A percentile compares a stretch with the other conserved stretches of the same genome.
Conservation (phyloP, 2,329 filamentous ascomycete species). For the Aspergillus felis region DNA sequence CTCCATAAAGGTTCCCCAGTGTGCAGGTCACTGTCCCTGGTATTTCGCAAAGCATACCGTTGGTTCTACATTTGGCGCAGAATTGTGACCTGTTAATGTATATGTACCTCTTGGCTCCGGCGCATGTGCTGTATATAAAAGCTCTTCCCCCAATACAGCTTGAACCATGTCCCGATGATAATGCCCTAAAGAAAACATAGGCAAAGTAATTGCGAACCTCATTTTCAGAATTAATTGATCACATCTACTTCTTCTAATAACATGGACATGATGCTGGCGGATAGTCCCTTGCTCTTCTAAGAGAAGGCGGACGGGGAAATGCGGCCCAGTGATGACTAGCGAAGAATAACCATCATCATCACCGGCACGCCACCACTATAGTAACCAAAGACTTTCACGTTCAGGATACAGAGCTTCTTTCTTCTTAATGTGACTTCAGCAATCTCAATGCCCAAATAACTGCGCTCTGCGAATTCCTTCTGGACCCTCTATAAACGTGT, state of each 20-base stretch:
- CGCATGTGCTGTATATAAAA: conserved; percentile 32
- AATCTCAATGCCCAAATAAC: neutral
- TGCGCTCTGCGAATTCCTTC: neutral
- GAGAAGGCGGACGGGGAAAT: neutral
- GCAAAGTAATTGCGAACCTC: neutral
- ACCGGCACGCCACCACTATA: neutral
- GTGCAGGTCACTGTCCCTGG: conserved; percentile 18
- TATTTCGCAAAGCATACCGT: conserved; percentile 17
- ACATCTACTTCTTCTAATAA: neutral
- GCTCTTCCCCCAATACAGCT: conserved; percentile 20
- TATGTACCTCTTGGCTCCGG: conserved; percentile 23
- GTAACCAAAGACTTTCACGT: neutral
- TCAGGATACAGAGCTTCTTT: neutral
- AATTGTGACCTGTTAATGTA: conserved; percentile 26
- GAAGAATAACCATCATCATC: neutral
- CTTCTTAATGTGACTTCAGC: neutral
- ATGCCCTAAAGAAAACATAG: neutral
- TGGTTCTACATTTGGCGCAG: conserved; percentile 12
- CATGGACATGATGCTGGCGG: neutral
- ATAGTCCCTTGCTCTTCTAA: neutral
- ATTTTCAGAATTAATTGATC: neutral
- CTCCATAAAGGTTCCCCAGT: conserved; percentile 17
- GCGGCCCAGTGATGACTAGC: neutral
- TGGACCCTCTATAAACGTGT: neutral
- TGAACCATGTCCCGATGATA: conserved; percentile 10